phyloP scores from a whole-genome alignment of 306 rosid species.

The Cicer yamashitae region DNA sequence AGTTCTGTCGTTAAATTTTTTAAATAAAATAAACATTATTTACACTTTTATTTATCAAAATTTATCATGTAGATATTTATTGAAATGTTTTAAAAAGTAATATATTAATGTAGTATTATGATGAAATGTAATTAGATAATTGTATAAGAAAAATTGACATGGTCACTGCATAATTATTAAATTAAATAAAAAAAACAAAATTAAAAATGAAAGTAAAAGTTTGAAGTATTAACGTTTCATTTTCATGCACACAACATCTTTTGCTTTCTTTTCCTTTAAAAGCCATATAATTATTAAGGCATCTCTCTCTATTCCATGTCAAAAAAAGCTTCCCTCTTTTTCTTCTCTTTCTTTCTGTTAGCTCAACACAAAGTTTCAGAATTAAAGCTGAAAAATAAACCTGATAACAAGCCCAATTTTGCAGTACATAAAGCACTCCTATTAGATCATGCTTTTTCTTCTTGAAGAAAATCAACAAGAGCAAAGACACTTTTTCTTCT shows the following conservation, averaged over 20 bases:
- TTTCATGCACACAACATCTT: constrained; percentile 50
- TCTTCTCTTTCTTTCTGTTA: constrained; percentile 49
- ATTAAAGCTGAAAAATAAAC: constrained; percentile 41
- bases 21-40: no score
- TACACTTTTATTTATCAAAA: no score
- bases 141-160: no score
- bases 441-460: constrained; percentile 25
- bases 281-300: constrained; percentile 28
- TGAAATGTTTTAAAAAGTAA: no score
- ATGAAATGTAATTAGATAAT: no score
- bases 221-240: constrained; percentile 39
- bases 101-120: no score
- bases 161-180: no score
- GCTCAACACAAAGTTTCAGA: constrained; percentile 47
- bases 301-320: constrained; percentile 24
- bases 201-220: constrained; percentile 39
- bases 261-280: constrained; percentile 45
- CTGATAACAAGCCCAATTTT: constrained; percentile 17
- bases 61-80: no score
- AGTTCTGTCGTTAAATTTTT: no score
- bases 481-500: background rate
- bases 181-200: background rate
- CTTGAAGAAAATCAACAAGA: constrained; percentile 30
- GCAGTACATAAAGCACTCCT: constrained; percentile 14
- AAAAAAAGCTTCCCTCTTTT: constrained; percentile 44